Percentiles rank a stretch among this genome's conserved stretches.
Evolutionary conservation across 2,329 filamentous ascomycete species (phyloP).

Genomic region (Claviceps maximensis): DNA sequence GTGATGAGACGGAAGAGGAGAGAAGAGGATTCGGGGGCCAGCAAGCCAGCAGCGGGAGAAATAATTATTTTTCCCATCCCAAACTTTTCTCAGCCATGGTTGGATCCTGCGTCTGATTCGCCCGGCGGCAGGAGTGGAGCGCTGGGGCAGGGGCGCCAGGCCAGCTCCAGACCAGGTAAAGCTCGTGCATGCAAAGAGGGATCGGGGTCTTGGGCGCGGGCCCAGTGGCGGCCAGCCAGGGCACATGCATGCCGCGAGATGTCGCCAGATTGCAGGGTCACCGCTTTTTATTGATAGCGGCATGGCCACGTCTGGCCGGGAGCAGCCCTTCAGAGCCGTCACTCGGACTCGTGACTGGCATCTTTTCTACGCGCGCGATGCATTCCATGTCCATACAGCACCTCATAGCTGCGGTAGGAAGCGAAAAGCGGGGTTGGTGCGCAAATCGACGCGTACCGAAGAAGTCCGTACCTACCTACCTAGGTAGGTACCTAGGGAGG

Average conservation of each 20-base stretch:
- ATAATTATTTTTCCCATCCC: slow-evolving; percentile 9
- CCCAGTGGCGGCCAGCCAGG: background rate
- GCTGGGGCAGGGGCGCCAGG: slow-evolving; percentile 5
- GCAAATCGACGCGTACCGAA: background rate
- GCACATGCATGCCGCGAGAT: background rate
- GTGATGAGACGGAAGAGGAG: slow-evolving; percentile 18
- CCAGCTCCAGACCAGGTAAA: slow-evolving; percentile 1
- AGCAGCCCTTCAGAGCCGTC: background rate
- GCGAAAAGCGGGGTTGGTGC: background rate
- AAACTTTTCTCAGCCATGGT: slow-evolving; percentile 11
- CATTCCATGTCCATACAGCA: background rate
- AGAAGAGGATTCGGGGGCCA: slow-evolving; percentile 12
- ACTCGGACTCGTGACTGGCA: background rate
- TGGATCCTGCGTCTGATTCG: slow-evolving; percentile 13
- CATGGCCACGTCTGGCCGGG: no score
- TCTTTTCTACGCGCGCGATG: no score
- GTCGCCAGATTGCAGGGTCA: background rate
- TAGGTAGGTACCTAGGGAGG: background rate
- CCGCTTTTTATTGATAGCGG: background rate
- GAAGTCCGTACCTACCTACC: background rate
- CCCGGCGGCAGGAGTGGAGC: background rate
- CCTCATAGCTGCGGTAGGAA: background rate
- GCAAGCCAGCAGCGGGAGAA: slow-evolving; percentile 7
- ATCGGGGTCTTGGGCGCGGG: background rate
- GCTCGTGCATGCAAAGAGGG: background rate